Percentiles rank a stretch among this genome's conserved stretches.
These are phyloP conservation scores for Chlamydomonas asymmetrica DNA, from an alignment of 139 green algal species.

Conservation along the genomic window DNA sequence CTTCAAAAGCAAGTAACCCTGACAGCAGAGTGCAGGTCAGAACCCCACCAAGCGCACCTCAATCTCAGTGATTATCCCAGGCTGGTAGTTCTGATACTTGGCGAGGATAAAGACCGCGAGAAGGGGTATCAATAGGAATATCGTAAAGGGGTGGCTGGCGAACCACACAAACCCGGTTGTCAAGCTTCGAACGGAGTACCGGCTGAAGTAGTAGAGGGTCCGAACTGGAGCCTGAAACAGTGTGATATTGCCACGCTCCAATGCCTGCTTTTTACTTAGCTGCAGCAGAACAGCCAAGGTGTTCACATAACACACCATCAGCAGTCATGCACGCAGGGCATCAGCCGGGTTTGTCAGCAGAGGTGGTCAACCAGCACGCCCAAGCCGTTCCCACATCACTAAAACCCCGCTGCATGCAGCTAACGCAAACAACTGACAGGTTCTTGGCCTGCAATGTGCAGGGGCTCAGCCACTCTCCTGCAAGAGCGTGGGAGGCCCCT, in stretches of 20 bases:
- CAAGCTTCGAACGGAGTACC: conserved; percentile 26
- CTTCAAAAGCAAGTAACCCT: neutral
- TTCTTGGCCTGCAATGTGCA: too few relatives aligned
- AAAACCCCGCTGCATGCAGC: too few relatives aligned
- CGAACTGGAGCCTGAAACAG: conserved; percentile 52
- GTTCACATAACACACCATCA: too few relatives aligned
- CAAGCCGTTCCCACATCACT: too few relatives aligned
- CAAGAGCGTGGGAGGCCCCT: too few relatives aligned
- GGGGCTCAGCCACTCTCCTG: too few relatives aligned
- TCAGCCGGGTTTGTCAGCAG: too few relatives aligned
- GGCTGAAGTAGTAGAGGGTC: conserved; percentile 62
- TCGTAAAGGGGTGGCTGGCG: conserved; percentile 60
- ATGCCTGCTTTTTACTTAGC: conserved; percentile 25
- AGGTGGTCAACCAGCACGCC: too few relatives aligned
- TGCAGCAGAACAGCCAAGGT: conserved; percentile 4
- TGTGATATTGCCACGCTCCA: conserved; percentile 44
- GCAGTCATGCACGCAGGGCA: too few relatives aligned
- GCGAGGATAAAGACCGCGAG: conserved; percentile 53
- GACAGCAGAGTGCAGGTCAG: neutral
- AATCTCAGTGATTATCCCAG: conserved; percentile 7
- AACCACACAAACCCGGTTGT: conserved; percentile 51
- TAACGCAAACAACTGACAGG: too few relatives aligned
- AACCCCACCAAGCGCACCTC: too few relatives aligned
- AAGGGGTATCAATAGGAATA: conserved; percentile 62
- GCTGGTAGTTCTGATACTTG: conserved; percentile 16